Evolutionary conservation across 352 stramenopile genomes (phyloP).

Genomic region (Globisporangium iwayamae): DNA sequence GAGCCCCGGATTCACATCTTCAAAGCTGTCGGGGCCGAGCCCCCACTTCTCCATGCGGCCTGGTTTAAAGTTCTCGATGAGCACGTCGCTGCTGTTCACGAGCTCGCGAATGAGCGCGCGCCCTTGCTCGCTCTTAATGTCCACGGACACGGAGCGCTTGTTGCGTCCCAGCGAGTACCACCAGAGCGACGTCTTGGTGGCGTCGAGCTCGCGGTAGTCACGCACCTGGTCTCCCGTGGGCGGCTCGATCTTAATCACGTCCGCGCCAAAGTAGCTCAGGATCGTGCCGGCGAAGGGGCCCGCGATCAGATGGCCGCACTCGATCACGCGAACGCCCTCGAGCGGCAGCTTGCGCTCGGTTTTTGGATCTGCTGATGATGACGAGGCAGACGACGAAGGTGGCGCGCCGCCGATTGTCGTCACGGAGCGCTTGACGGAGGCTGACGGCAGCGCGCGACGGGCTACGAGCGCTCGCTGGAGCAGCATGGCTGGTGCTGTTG

Average conservation of each 20-base stretch:
- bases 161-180: conserved; percentile 88
- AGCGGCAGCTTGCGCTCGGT: conserved; percentile 38
- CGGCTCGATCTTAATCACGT: conserved; percentile 90
- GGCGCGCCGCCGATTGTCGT: conserved; percentile 9
- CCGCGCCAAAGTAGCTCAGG: conserved; percentile 86
- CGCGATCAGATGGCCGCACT: conserved; percentile 79
- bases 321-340: conserved; percentile 67
- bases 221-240: conserved; percentile 82
- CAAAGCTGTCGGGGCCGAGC: conserved; percentile 71
- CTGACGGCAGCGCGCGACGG: background rate
- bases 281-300: conserved; percentile 82
- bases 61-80: conserved; percentile 89
- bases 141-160: conserved; percentile 81
- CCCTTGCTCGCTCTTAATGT: conserved; percentile 72
- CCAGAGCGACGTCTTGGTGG: conserved; percentile 77
- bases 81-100: conserved; percentile 68
- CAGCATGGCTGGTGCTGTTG: background rate
- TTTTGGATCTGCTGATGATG: background rate
- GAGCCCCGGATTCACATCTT: conserved; percentile 70
- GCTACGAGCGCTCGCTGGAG: background rate
- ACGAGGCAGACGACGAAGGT: background rate
- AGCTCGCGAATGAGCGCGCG: conserved; percentile 69
- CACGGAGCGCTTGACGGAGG: conserved; percentile 10
- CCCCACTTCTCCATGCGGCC: conserved; percentile 87
- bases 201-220: conserved; percentile 72